Evolutionary conservation across 108 stramenopile species (phyloP).

Genomic region (Parietichytrium sp.): DNA sequence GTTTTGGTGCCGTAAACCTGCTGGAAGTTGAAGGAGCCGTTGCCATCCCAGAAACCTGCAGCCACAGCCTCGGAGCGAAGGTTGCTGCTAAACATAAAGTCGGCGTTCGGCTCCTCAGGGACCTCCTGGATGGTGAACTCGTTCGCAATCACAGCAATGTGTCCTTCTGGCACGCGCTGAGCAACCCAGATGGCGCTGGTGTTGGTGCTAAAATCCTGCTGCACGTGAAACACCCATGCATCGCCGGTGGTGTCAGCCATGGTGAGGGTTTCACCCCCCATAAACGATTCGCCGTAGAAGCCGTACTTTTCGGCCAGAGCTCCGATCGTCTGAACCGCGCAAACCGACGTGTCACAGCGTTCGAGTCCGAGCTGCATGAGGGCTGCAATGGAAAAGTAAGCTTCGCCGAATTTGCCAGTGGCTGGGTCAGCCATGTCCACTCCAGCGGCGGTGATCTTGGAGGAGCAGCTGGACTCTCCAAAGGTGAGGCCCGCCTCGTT

Average conservation of each 20-base stretch:
- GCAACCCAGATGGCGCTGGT: constrained; percentile 76
- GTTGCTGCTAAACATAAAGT: constrained; percentile 68
- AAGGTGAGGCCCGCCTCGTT: constrained; percentile 75
- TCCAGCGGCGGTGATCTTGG: constrained; percentile 53
- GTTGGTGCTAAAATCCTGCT: constrained; percentile 72
- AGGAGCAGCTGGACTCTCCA: constrained; percentile 74
- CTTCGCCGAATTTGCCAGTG: constrained; percentile 58
- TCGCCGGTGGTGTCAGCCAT: constrained; percentile 66
- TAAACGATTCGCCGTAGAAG: constrained; percentile 72
- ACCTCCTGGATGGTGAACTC: constrained; percentile 71
- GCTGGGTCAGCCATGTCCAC: constrained; percentile 48
- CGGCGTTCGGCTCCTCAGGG: constrained; percentile 60
- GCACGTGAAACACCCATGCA: constrained; percentile 78
- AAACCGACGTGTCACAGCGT: constrained; percentile 64
- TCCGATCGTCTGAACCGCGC: constrained; percentile 77
- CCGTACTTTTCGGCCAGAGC: constrained; percentile 72
- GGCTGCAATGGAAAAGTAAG: constrained; percentile 72
- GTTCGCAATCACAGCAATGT: constrained; percentile 75
- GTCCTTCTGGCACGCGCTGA: constrained; percentile 68
- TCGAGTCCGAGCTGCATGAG: constrained; percentile 75
- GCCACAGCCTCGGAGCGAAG: constrained; percentile 67
- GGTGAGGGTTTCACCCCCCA: constrained; percentile 70
- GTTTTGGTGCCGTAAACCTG: constrained; percentile 36
- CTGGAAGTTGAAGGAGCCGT: constrained; percentile 50
- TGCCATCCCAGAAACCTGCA: constrained; percentile 64